Percentiles rank a stretch among this genome's conserved stretches.
These are phyloP conservation scores for Rhizoclosmatium globosum DNA, from an alignment of 192 early-diverging fungal species.

Conservation along the genomic window DNA sequence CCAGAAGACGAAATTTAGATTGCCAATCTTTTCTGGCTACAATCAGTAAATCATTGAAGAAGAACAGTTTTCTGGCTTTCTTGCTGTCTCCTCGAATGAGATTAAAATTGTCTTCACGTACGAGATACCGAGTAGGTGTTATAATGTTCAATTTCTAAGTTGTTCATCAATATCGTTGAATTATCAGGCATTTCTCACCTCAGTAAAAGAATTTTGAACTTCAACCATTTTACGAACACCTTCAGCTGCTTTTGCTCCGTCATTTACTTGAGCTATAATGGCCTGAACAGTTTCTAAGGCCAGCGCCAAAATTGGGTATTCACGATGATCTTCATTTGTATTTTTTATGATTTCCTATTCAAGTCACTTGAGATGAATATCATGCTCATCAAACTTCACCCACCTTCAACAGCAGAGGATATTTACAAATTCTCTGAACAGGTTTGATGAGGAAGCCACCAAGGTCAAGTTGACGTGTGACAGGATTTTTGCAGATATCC, in stretches of 20 bases:
- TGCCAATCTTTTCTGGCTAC: conserved; percentile 61
- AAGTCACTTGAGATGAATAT: background rate
- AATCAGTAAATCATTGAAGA: conserved; percentile 64
- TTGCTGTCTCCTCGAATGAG: conserved; percentile 44
- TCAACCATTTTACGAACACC: conserved; percentile 53
- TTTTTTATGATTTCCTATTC: conserved; percentile 60
- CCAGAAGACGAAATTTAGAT: conserved; percentile 57
- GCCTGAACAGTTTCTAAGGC: conserved; percentile 56
- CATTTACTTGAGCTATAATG: conserved; percentile 58
- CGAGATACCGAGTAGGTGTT: conserved; percentile 52
- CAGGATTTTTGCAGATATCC: conserved; percentile 53
- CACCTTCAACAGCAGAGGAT: conserved; percentile 81
- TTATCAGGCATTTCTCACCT: conserved; percentile 36
- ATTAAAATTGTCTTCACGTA: conserved; percentile 57
- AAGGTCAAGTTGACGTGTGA: conserved; percentile 54
- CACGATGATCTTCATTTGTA: conserved; percentile 50
- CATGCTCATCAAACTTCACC: background rate
- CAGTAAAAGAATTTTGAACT: conserved; percentile 57
- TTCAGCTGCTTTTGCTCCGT: conserved; percentile 52
- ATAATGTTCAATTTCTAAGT: conserved; percentile 54
- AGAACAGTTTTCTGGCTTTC: conserved; percentile 52
- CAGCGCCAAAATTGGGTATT: conserved; percentile 43
- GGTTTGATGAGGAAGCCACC: conserved; percentile 89
- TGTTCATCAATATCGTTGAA: background rate
- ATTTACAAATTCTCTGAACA: conserved; percentile 99